phyloP scores from a whole-genome alignment of 257 asterid genomes.

The Solanum ahanhuiri region DNA sequence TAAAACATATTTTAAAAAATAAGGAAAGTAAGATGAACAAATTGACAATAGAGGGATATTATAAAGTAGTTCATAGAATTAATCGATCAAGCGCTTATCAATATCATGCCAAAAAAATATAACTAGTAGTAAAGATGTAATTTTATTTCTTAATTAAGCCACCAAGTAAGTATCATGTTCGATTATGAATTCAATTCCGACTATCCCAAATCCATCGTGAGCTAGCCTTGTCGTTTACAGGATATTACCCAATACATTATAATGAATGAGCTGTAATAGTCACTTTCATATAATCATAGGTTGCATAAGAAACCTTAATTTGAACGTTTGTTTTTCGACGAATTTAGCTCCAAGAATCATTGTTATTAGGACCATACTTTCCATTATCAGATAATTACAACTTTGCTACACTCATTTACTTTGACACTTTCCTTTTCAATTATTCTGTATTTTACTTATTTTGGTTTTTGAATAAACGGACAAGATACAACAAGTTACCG shows the following conservation, averaged over 20 bases:
- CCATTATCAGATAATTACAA: not conserved
- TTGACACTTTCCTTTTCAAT: not conserved
- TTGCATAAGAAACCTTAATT: not conserved
- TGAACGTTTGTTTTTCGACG: not conserved
- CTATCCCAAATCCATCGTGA: not conserved
- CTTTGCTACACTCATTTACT: not conserved
- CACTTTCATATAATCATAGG: not conserved
- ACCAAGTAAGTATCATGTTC: too few species aligned
- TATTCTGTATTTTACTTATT: not conserved
- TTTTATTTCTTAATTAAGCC: too few species aligned
- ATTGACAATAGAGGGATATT: too few species aligned
- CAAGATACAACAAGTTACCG: too few species aligned
- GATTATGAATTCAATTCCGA: rapidly evolving
- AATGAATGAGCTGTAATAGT: not conserved
- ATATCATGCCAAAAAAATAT: too few species aligned
- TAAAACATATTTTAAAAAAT: too few species aligned
- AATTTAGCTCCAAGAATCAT: not conserved
- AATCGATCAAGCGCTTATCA: too few species aligned
- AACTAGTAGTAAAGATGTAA: too few species aligned
- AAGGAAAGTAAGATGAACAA: too few species aligned
- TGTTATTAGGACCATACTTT: not conserved
- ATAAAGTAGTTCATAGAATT: too few species aligned
- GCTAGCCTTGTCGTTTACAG: not conserved
- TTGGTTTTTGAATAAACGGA: not conserved
- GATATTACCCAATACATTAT: not conserved